Evolutionary conservation across 805 yeast genomes (phyloP), one percentile per base, ranked within the genome.

Genomic region (Ogataea sp.): DNA sequence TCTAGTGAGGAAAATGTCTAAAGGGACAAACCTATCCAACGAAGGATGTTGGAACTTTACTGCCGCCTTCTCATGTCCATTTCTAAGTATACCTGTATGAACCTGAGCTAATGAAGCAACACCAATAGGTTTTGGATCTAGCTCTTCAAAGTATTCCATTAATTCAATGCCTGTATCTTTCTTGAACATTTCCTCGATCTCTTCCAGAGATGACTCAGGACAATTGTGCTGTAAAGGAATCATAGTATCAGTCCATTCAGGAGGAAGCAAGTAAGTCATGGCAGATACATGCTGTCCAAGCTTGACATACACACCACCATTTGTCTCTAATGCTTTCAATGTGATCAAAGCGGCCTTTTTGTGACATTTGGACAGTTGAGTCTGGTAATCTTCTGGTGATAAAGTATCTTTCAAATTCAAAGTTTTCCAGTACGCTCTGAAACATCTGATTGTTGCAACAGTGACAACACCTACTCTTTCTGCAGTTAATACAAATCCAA

Each of bases 91-190:
- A 0, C 94, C 99, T 20, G 68, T 63, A 61, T 93, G 97, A 5
- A 93, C 99, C 55, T 93, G 99, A 0, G 98, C 98, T 47, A 93
- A 67, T 1, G 96, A 86, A 0, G 98, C 98, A 5, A 86, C 94
- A 2, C 98, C 99, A 32, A 93, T 79, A 0, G 99, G 98, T 9
- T 56, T 59, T 0, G 73, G 70, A 43, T 81, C 73, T 52, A 93
- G 85, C 30, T 71, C 75, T 9, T 63, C 57, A 57, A 93, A 93
- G 32, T 77, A 48, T 1, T 83, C 93, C 16, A 69, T 71, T 13
- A 90, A 55, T 2, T 65, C 43, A 13, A 55, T 49, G 2, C 88
- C 88, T 45, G 83, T 64, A 56, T 93, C 99, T 2, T 58, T 53
- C 34, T 55, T 50, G 50, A 93, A 78, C 83, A 93, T 73, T 14